Base-by-base conservation (phyloP, 176 grass and related monocot genomes). In the Pontederia paniculata region DNA sequence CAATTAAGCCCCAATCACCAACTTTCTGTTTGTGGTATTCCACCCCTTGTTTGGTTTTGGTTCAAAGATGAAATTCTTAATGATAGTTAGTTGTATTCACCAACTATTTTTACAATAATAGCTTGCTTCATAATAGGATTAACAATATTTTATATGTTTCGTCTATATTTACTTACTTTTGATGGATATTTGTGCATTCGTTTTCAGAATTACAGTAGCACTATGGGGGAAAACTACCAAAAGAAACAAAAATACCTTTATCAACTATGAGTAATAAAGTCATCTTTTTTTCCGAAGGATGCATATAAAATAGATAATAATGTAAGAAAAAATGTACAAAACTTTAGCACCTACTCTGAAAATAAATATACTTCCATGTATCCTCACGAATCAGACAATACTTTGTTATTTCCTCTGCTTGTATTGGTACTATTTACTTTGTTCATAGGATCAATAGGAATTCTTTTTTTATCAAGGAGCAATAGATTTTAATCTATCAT, bases 111-210 rank as follows among this genome's bases (percentile, higher is more conserved):
- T n/a, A n/a, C n/a, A n/a, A n/a, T n/a, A n/a, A n/a, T n/a, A n/a
- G n/a, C n/a, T n/a, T n/a, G n/a, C n/a, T n/a, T n/a, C n/a, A n/a
- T n/a, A n/a, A n/a, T n/a, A 52, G 49, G 1, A 52, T 11, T 52
- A 52, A 52, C 12, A 6, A n/a, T 11, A 52, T 52, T 52, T 52
- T 52, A 52, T 52, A 52, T 52, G 49, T 52, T 52, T 52, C 14
- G 3, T 6, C 1, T 52, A n/a, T 52, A 52, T n/a, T 52, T 52
- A 2, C 49, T 52, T 52, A 52, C 17, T 16, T 52, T 52, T 52
- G 49, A 52, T 52, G 49, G 49, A 52, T 2, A 52, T 52, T 52
- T 52, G 49, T 52, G 49, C 49, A 52, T 52, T 15, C 7, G 17
- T 52, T 52, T 12, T 52, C 7, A 52, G 17, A 52, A 52, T 52